A percentile compares a stretch with the other conserved stretches of the same genome.
phyloP scores from a whole-genome alignment of 306 rosid genomes.

The Castanea mollissima region DNA sequence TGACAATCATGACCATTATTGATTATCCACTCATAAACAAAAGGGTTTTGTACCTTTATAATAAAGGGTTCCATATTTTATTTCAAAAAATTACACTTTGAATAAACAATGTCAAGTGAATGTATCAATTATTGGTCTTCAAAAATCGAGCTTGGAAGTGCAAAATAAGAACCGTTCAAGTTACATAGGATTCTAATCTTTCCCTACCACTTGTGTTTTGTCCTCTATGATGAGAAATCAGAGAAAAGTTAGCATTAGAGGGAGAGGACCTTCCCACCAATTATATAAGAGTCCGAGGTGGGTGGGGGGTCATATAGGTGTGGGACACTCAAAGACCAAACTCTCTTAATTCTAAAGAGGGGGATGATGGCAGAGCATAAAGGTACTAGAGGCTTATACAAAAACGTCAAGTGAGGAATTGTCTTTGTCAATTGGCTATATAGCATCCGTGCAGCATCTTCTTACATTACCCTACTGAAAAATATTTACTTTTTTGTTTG shows the following conservation, averaged over 20 bases:
- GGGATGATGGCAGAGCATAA: constrained; percentile 28
- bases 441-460: constrained; percentile 30
- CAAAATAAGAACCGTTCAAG: constrained; percentile 47
- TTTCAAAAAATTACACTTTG: background rate
- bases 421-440: constrained; percentile 26
- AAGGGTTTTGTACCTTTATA: constrained; percentile 13
- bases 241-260: constrained; percentile 10
- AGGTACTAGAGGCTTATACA: constrained; percentile 5
- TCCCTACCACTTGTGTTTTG: constrained; percentile 54
- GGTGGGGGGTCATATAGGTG: constrained; percentile 40
- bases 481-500: constrained; percentile 11
- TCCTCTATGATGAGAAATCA: constrained; percentile 36
- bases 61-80: constrained; percentile 34
- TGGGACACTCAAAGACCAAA: constrained; percentile 34
- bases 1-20: constrained; percentile 15
- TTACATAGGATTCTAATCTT: constrained; percentile 69
- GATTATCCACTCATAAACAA: constrained; percentile 25
- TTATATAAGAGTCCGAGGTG: constrained; percentile 31
- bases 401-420: constrained; percentile 16
- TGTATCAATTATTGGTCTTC: constrained; percentile 60
- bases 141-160: constrained; percentile 25
- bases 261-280: constrained; percentile 38
- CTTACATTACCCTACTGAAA: constrained; percentile 32
- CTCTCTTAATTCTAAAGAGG: constrained; percentile 11
- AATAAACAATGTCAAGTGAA: background rate